A percentile compares a stretch with the other conserved stretches of the same genome.
Evolutionary conservation across 306 rosid genomes (phyloP).

Genomic region (Sesbania bispinosa): DNA sequence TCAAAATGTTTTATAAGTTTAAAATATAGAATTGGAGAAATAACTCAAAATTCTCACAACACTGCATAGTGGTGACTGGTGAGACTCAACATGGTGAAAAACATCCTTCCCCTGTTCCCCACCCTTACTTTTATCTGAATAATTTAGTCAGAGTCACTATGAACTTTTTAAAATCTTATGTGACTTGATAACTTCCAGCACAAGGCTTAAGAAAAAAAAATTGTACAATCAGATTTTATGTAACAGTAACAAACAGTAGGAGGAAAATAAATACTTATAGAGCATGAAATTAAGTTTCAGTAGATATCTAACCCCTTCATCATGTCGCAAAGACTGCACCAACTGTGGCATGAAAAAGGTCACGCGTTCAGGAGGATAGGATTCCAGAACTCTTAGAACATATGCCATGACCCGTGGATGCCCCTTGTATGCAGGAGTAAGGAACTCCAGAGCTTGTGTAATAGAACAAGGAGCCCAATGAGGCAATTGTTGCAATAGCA

Average conservation of each 20-base stretch:
- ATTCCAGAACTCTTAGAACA: slow-evolving; percentile 90
- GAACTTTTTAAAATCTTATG: background rate
- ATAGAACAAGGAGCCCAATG: slow-evolving; percentile 99
- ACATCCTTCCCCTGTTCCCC: background rate
- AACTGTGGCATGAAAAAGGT: slow-evolving; percentile 98
- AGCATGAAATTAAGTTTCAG: slow-evolving; percentile 18
- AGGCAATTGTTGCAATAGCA: slow-evolving; percentile 89
- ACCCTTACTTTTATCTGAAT: background rate
- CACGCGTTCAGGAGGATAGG: slow-evolving; percentile 93
- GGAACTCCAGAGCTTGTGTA: slow-evolving; percentile 96
- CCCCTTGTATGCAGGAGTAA: slow-evolving; percentile 89
- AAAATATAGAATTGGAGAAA: background rate
- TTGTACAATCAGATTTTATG: background rate
- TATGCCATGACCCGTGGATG: slow-evolving; percentile 99
- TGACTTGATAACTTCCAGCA: slow-evolving; percentile 1
- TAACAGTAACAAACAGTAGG: background rate
- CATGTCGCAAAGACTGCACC: slow-evolving; percentile 93
- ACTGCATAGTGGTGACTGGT: background rate
- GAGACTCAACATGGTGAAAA: slow-evolving; percentile 4
- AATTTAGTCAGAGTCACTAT: background rate
- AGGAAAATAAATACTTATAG: slow-evolving; percentile 20
- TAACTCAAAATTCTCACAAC: background rate
- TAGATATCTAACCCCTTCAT: slow-evolving; percentile 74
- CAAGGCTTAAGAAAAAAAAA: slow-evolving; percentile 16
- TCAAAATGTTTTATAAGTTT: background rate